Conservation (phyloP, 345 rosid genomes). For the Lepidium didymum region DNA sequence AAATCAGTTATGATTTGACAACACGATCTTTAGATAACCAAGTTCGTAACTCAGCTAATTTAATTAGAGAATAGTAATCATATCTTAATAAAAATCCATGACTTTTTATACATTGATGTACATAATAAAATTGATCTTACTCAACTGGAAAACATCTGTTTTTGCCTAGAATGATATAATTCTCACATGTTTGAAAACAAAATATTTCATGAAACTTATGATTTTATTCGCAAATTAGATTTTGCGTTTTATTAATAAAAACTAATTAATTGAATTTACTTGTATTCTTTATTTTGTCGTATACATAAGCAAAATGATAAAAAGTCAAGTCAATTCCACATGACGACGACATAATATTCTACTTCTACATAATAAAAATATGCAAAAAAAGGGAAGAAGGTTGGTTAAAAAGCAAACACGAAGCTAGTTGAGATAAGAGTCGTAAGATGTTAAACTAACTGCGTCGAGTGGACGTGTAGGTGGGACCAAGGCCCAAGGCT, state of each 20-base stretch:
- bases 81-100: background rate
- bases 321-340: conserved; percentile 14
- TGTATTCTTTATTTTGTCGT: background rate
- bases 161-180: background rate
- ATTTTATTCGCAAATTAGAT: background rate
- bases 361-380: background rate
- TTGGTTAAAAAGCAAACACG: conserved; percentile 1
- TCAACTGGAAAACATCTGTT: background rate
- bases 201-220: background rate
- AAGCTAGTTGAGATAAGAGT: background rate
- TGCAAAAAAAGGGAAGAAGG: background rate
- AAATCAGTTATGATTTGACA: background rate
- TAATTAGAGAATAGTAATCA: background rate
- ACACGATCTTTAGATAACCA: background rate
- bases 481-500: conserved; percentile 71
- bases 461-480: conserved; percentile 33
- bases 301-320: background rate
- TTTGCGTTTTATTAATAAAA: background rate
- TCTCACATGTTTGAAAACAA: background rate
- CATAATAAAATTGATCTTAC: background rate
- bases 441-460: background rate
- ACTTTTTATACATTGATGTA: background rate
- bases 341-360: background rate
- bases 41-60: background rate
- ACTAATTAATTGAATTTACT: background rate